Evolutionary conservation across 2,329 filamentous ascomycete genomes (phyloP).

Genomic region (Proliferodiscus dingleyae): DNA sequence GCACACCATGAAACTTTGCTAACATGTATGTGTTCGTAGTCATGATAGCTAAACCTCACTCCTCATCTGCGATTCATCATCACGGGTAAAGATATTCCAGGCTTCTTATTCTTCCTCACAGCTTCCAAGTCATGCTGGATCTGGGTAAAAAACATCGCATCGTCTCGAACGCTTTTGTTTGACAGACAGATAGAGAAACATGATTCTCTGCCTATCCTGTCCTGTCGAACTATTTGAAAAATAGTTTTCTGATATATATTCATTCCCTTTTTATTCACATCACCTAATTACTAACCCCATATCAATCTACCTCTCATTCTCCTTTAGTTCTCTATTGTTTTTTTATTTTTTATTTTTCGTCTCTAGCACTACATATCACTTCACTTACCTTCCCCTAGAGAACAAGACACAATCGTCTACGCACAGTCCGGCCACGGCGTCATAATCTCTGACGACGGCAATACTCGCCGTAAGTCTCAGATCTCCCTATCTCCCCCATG

Average conservation of each 20-base stretch:
- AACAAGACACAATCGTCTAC: constrained; percentile 63
- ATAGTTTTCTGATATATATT: no score
- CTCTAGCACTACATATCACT: no score
- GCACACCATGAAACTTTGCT: background rate
- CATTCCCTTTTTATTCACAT: no score
- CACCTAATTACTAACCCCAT: background rate
- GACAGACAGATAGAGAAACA: no score
- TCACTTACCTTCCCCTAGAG: background rate
- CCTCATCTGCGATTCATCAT: constrained; percentile 60
- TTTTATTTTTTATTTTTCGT: no score
- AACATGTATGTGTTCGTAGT: constrained; percentile 37
- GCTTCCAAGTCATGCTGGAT: no score
- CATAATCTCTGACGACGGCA: constrained; percentile 52
- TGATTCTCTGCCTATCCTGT: no score
- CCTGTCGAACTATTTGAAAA: no score
- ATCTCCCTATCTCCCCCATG: no score
- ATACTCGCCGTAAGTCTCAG: constrained; percentile 40
- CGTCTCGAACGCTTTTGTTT: no score
- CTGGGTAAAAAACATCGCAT: no score
- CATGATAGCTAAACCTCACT: constrained; percentile 58
- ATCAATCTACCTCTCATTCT: background rate
- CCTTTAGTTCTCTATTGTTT: background rate
- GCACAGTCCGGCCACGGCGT: constrained; percentile 56
- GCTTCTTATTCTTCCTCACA: no score
- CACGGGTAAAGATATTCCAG: constrained; percentile 46